Conservation (phyloP, 176 grass and related monocot species). For the Triticum turgidum region DNA sequence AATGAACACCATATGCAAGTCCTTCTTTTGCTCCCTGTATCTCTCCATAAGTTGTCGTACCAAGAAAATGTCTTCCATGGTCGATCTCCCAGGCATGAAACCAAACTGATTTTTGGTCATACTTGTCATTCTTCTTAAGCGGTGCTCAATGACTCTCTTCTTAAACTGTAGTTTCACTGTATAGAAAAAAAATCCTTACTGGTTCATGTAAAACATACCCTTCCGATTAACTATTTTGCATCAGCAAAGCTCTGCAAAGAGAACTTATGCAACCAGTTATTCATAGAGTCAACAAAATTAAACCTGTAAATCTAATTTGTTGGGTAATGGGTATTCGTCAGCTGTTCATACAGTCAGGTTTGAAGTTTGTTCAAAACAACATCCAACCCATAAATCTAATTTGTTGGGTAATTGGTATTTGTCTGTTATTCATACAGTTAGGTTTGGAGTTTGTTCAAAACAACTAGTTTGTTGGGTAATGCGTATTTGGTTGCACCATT, state of each 20-base stretch:
- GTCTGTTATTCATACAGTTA: background rate
- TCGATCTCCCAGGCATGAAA: too few species aligned
- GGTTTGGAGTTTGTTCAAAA: background rate
- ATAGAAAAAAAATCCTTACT: too few species aligned
- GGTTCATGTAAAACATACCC: too few species aligned
- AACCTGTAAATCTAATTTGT: background rate
- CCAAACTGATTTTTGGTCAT: too few species aligned
- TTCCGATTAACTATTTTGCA: background rate
- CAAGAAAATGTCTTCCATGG: too few species aligned
- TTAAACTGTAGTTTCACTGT: background rate
- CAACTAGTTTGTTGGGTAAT: background rate
- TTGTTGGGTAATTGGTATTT: background rate
- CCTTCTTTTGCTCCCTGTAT: too few species aligned
- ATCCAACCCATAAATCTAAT: background rate
- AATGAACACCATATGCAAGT: too few species aligned
- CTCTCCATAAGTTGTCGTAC: too few species aligned
- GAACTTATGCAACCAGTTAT: background rate
- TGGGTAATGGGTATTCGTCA: background rate
- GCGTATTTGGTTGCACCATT: background rate
- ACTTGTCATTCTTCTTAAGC: too few species aligned
- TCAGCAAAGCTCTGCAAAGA: background rate
- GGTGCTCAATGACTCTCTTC: too few species aligned
- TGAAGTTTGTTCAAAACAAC: background rate
- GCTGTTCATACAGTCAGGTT: background rate
- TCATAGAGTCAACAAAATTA: background rate